Conservation (phyloP, 306 rosid genomes). For the Malus fusca region DNA sequence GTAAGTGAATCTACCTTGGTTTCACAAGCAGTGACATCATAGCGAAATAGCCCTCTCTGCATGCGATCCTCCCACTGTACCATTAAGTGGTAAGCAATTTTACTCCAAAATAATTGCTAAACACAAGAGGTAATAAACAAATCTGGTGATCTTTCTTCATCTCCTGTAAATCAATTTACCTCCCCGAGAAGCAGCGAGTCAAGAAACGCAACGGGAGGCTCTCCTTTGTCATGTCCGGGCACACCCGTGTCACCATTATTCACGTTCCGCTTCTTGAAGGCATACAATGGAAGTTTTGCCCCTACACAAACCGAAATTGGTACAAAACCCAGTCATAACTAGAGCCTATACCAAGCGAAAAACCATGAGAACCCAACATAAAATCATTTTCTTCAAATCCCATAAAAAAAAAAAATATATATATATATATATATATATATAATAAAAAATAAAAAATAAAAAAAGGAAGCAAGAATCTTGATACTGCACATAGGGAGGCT, state of each 20-base stretch:
- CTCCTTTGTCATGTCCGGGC: conserved; percentile 22
- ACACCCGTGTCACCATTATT: conserved; percentile 21
- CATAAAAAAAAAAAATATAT: too few relatives aligned
- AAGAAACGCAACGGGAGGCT: conserved; percentile 67
- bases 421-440: too few relatives aligned
- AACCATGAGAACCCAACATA: not conserved
- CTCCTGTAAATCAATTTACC: conserved; percentile 31
- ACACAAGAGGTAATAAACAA: not conserved
- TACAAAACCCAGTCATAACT: not conserved
- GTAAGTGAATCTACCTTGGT: conserved; percentile 52
- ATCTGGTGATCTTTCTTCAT: conserved; percentile 1
- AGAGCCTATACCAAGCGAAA: not conserved
- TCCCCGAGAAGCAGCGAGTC: conserved; percentile 87
- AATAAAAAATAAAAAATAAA: too few relatives aligned
- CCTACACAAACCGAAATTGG: conserved; percentile 33
- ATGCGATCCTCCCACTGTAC: conserved; percentile 90
- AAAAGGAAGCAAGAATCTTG: not conserved
- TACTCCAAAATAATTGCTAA: not conserved
- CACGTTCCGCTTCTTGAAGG: conserved; percentile 48
- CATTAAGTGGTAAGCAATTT: conserved; percentile 5
- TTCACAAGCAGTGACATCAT: conserved; percentile 89
- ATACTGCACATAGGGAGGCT: not conserved
- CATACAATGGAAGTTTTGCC: conserved; percentile 84
- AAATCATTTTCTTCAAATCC: not conserved
- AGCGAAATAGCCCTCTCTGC: conserved; percentile 89